Evolutionary conservation across 1,284 basidiomycete genomes (phyloP).

Genomic region (Sanghuangporus weigelae): DNA sequence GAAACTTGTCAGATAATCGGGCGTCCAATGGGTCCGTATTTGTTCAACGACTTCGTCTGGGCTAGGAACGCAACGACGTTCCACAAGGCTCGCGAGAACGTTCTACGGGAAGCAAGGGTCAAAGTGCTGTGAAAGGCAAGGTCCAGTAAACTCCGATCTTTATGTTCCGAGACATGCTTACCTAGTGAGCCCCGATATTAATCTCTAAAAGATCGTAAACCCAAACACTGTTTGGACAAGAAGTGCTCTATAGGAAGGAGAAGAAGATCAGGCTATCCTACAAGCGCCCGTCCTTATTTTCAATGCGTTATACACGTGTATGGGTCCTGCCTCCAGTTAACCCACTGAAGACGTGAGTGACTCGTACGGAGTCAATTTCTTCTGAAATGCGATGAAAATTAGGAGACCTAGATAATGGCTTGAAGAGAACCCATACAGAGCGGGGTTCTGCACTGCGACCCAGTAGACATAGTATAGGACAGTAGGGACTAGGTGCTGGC

Average conservation of each 20-base stretch:
- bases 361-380: not conserved
- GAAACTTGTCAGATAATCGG: constrained; percentile 8
- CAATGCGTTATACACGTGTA: constrained; percentile 5
- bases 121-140: constrained; percentile 1
- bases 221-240: not conserved
- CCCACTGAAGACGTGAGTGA: not conserved
- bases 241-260: not conserved
- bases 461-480: not conserved
- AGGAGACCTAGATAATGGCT: not conserved
- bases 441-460: not conserved
- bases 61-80: not conserved
- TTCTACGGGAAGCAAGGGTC: constrained; percentile 2
- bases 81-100: not conserved
- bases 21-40: constrained; percentile 8
- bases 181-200: not conserved
- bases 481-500: not conserved
- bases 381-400: not conserved
- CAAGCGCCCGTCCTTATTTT: not conserved
- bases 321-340: not conserved
- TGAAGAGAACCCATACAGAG: no score
- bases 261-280: not conserved
- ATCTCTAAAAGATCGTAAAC: not conserved
- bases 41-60: not conserved
- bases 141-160: not conserved
- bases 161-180: not conserved